Percentiles rank a stretch among this genome's conserved stretches.
Conservation (phyloP, 2,329 filamentous ascomycete genomes). For the Sclerotinia subarctica region DNA sequence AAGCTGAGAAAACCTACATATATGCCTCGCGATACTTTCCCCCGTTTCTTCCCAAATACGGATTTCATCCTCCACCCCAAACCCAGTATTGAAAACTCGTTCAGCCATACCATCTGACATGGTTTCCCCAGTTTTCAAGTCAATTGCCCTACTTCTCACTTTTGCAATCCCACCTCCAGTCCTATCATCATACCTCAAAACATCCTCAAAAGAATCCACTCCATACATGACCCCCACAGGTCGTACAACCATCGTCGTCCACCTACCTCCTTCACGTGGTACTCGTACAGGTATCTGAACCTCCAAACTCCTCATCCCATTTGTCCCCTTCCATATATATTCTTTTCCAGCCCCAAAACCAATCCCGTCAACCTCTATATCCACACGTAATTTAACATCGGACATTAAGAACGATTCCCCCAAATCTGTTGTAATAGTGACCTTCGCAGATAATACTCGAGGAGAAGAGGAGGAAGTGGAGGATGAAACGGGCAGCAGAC, state of each 20-base stretch:
- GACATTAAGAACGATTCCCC: conserved; percentile 44
- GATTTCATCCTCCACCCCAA: conserved; percentile 18
- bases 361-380: conserved; percentile 23
- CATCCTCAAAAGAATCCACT: conserved; percentile 22
- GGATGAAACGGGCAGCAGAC: conserved; percentile 39
- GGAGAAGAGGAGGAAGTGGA: conserved; percentile 2
- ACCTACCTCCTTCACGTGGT: background rate
- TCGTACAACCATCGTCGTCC: conserved; percentile 28
- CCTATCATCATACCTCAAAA: conserved; percentile 14
- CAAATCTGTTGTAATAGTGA: conserved; percentile 67
- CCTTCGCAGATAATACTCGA: conserved; percentile 43
- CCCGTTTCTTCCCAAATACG: conserved; percentile 67
- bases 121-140: conserved; percentile 6
- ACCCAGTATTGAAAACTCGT: conserved; percentile 26
- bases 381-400: conserved; percentile 29
- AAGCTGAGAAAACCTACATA: conserved; percentile 49
- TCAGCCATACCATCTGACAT: conserved; percentile 27
- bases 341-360: conserved; percentile 19
- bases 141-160: conserved; percentile 31
- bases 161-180: conserved; percentile 26
- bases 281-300: conserved; percentile 23
- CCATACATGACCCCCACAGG: conserved; percentile 21
- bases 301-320: conserved; percentile 32
- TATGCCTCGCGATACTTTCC: conserved; percentile 68
- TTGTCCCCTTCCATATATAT: conserved; percentile 31